Base-by-base conservation (phyloP, 345 rosid genomes). In the Geranium brycei region DNA sequence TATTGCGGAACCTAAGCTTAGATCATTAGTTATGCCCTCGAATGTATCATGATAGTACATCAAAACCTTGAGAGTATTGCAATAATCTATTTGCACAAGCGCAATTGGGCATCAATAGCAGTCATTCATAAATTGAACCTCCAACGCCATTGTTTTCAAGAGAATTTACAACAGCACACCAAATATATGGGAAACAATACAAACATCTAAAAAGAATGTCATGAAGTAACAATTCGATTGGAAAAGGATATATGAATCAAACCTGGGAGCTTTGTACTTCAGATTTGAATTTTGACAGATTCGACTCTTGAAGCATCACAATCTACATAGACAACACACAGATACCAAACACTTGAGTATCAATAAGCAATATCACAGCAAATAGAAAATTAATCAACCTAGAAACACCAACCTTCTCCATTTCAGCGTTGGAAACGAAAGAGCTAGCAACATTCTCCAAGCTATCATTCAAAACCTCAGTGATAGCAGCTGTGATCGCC, bases 181-280 rank as follows among this genome's bases (percentile, higher is more conserved):
- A 35, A 35, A 4, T 35, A 4, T 7, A 35, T 0, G 41, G 10
- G 41, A 35, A 35, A 35, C 41, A 35, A 35, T 35, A 4, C 41
- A 35, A 35, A 35, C 41, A 35, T 4, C 41, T 35, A 35, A 35
- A 4, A 35, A 35, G 5, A 35, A 35, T 35, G 41, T 7, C 41
- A 35, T 35, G 41, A 35, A 35, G 41, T 7, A 64, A 35, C n/a
- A 62, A 57, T 4, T 56, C 19, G 62, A 53, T 17, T 61, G 2
- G 18, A n/a, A 59, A 14, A 35, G 63, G 7, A 7, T 17, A 14
- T 64, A 7, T n/a, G 19, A 35, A 58, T 3, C 30, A 51, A 78
- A 92, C 97, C 90, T 89, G 96, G 15, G 91, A 87, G 71, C 95
- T 87, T 69, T 83, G 72, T 4, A 92, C 88, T 85, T 92, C 85